phyloP scores from a whole-genome alignment of 257 asterid genomes.

The Solanum tacnaense region DNA sequence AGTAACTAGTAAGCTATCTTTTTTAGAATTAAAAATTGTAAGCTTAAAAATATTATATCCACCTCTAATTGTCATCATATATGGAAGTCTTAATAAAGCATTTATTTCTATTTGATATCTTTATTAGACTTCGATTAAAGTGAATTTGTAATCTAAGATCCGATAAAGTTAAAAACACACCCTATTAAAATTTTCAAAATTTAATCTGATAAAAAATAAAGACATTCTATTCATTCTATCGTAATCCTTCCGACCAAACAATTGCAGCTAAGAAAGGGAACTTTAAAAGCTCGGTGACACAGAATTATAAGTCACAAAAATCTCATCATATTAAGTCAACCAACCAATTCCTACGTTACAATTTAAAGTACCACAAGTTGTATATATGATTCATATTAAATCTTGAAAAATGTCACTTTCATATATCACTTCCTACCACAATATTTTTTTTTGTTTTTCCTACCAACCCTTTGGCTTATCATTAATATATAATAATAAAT shows the following conservation, averaged over 20 bases:
- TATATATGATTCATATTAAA: neutral
- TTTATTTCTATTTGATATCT: neutral
- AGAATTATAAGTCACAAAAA: neutral
- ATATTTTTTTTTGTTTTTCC: neutral
- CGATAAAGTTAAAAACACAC: accelerated
- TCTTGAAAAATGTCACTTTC: neutral
- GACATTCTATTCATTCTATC: neutral
- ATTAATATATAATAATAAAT: neutral
- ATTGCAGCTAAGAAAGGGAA: neutral
- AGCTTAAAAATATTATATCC: neutral
- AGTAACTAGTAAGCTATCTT: neutral
- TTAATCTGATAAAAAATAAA: too few species aligned
- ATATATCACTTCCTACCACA: neutral
- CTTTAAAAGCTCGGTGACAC: neutral
- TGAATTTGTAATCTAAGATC: accelerated
- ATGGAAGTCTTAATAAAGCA: neutral
- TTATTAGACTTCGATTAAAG: neutral
- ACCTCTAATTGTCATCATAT: neutral
- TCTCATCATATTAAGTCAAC: neutral
- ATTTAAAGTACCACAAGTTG: neutral
- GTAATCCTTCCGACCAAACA: neutral
- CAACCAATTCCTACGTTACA: neutral
- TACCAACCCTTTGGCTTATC: neutral
- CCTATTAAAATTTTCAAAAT: accelerated
- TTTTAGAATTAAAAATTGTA: neutral